phyloP scores from a whole-genome alignment of 2,329 filamentous ascomycete species.

The Coniella vitis region DNA sequence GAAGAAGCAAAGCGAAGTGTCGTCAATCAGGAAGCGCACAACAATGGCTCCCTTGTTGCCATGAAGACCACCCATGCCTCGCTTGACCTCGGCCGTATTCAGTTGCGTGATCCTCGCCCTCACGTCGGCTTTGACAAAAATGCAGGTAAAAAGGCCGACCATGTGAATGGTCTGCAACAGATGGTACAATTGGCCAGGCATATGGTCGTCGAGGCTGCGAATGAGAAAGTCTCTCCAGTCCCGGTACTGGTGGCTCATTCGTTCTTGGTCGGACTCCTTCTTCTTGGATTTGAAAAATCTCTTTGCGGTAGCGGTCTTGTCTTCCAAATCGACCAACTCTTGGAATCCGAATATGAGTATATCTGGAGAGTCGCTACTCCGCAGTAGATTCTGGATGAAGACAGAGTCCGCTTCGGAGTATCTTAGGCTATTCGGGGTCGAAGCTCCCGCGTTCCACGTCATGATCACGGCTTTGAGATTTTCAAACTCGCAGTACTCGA shows the following conservation, averaged over 20 bases:
- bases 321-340: constrained; percentile 94
- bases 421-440: constrained; percentile 76
- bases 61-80: constrained; percentile 90
- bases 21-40: constrained; percentile 87
- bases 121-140: constrained; percentile 82
- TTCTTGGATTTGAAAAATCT: constrained; percentile 90
- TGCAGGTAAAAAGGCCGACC: constrained; percentile 90
- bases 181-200: constrained; percentile 74
- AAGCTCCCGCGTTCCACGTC: constrained; percentile 97
- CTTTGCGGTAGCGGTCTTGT: constrained; percentile 96
- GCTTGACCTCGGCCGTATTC: constrained; percentile 78
- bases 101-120: constrained; percentile 71
- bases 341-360: constrained; percentile 96
- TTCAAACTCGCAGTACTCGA: constrained; percentile 78
- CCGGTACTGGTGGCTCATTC: constrained; percentile 96
- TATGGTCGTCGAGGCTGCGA: constrained; percentile 73
- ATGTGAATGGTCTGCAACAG: constrained; percentile 83
- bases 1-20: constrained; percentile 90
- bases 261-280: constrained; percentile 73
- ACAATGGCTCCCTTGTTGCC: constrained; percentile 95
- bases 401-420: constrained; percentile 61
- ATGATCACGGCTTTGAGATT: constrained; percentile 74
- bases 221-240: constrained; percentile 91
- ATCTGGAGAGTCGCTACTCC: constrained; percentile 72
- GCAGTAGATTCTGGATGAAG: constrained; percentile 77